Evolutionary conservation across 73 alveolate species (phyloP).

Genomic region (Blepharisma stoltei): DNA sequence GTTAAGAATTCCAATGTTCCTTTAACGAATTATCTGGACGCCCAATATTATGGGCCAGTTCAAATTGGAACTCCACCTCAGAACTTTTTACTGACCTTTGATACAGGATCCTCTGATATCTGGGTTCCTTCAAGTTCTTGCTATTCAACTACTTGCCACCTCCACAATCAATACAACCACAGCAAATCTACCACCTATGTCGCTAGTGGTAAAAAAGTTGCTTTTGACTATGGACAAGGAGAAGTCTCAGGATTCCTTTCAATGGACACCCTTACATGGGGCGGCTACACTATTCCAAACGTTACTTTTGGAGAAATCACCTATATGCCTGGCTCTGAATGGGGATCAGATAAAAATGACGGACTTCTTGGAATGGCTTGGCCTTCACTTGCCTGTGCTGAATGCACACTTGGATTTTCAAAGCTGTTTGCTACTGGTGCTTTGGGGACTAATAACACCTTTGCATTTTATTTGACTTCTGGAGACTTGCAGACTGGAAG

Average conservation of each 20-base stretch:
- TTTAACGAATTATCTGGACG: conserved; percentile 70
- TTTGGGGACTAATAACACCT: conserved; percentile 47
- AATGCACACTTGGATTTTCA: conserved; percentile 17
- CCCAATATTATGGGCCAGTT: conserved; percentile 76
- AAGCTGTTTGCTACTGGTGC: not conserved
- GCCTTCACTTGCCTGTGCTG: conserved; percentile 47
- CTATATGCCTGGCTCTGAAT: conserved; percentile 38
- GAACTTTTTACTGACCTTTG: conserved; percentile 68
- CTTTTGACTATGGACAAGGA: conserved; percentile 63
- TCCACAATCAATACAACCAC: conserved; percentile 47
- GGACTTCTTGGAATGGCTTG: conserved; percentile 74
- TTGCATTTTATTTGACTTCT: conserved; percentile 44
- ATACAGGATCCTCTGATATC: conserved; percentile 86
- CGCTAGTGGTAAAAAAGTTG: conserved; percentile 47
- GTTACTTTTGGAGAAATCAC: conserved; percentile 62
- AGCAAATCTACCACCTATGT: conserved; percentile 50
- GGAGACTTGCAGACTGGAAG: conserved; percentile 35
- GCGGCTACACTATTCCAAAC: conserved; percentile 37
- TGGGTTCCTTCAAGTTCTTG: conserved; percentile 76
- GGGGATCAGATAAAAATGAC: conserved; percentile 48
- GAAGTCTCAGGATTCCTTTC: conserved; percentile 52
- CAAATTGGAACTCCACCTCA: conserved; percentile 65
- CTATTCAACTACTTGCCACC: conserved; percentile 48
- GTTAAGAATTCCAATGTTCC: not conserved
- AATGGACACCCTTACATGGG: conserved; percentile 48